Evolutionary conservation across 345 rosid species (phyloP).

Genomic region (Populus alba): DNA sequence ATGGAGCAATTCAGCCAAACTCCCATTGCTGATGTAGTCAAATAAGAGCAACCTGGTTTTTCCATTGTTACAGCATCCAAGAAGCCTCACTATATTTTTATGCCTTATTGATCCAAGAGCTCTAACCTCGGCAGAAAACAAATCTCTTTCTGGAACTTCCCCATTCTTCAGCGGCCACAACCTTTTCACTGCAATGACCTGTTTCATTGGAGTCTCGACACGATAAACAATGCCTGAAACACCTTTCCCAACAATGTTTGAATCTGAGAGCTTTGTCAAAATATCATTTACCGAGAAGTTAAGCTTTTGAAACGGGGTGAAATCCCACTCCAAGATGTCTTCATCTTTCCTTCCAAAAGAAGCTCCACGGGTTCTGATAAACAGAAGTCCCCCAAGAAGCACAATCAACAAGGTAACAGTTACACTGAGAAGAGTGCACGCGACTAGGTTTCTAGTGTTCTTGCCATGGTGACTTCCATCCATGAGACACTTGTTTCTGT

Average conservation of each 20-base stretch:
- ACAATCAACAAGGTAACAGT: constrained; percentile 33
- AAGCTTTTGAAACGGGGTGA: constrained; percentile 66
- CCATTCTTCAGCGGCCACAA: constrained; percentile 56
- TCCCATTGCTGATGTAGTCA: constrained; percentile 67
- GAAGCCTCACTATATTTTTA: constrained; percentile 64
- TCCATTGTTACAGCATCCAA: constrained; percentile 62
- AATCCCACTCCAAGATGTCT: constrained; percentile 45
- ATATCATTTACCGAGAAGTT: constrained; percentile 54
- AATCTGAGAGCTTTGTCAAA: constrained; percentile 44
- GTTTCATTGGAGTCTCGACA: constrained; percentile 49
- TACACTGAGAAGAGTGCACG: constrained; percentile 43
- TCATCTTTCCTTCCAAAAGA: constrained; percentile 24
- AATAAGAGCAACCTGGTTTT: constrained; percentile 59
- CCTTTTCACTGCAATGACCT: constrained; percentile 68
- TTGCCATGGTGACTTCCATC: constrained; percentile 19
- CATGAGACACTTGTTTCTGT: constrained; percentile 34
- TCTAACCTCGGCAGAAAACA: constrained; percentile 66
- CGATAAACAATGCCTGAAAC: constrained; percentile 68
- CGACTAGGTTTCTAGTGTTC: constrained; percentile 33
- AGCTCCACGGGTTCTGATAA: constrained; percentile 35
- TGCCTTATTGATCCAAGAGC: constrained; percentile 68
- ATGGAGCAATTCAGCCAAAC: constrained; percentile 58
- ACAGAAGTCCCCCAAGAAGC: constrained; percentile 31
- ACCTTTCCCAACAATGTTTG: constrained; percentile 61
- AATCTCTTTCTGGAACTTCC: constrained; percentile 49